Evolutionary conservation across 2,329 filamentous ascomycete genomes (phyloP), one percentile per base, ranked within the genome.

Genomic region (Incumbomyces delicatus): DNA sequence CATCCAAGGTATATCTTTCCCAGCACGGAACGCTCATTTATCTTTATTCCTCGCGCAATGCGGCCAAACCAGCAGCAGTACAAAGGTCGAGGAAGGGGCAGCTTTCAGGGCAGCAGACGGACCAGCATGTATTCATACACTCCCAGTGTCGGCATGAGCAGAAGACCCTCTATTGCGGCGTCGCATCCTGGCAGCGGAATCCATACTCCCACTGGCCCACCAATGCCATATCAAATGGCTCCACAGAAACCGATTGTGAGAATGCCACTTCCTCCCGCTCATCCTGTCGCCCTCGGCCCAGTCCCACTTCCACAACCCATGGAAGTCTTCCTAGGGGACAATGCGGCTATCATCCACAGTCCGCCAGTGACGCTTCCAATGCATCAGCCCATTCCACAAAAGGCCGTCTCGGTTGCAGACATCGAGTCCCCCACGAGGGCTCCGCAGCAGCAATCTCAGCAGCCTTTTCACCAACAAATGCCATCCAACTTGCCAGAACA

Each of bases 401-500:
- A 96, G 72, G 76, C 88, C 5, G 87, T 96, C 29, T 95, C 89
- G 8, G 81, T 96, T 49, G 86, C 87, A 48, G 88, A 87, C 58
- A 95, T 96, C 56, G 92, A 96, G 64, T 85, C 85, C 6, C 87
- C 89, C 3, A 80, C 78, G 4, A 72, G 75, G 58, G 74, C 75
- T 52, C 76, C 78, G 12, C 77, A 78, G 58, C 74, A 78, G 54
- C 77, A 82, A 60, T 74, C 84, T 58, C 83, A 90, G 58, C 86
- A 89, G 61, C 86, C 89, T 0, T 95, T 96, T 72, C 88, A 95
- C 57, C 89, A 95, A 58, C 89, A 95, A 65, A 81, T 95, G n/a
- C 90, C 89, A 2, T 67, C 82, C 3, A 83, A 89, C 55, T 76
- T 87, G 40, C 71, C 72, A 33, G 78, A 77, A 50, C 44, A 51